These are phyloP conservation scores for Alternaria triticimaculans DNA, from an alignment of 2,329 filamentous ascomycete genomes.

Conservation along the genomic window DNA sequence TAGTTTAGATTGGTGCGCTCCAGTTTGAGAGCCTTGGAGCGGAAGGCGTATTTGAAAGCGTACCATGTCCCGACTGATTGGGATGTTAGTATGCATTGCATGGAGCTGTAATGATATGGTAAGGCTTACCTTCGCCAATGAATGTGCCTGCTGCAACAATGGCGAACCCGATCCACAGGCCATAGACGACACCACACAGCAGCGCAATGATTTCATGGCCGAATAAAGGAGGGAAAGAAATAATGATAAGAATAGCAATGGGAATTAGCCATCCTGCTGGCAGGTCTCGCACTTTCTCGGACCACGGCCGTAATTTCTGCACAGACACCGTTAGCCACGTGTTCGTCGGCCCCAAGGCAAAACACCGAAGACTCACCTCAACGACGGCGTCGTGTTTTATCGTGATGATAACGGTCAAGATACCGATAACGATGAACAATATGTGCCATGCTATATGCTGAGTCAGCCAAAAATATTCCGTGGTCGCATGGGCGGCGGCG, in stretches of 20 bases:
- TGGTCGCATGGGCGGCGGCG: not conserved
- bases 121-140: slow-evolving; percentile 40
- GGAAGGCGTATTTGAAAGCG: slow-evolving; percentile 43
- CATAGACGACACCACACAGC: slow-evolving; percentile 45
- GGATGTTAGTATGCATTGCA: slow-evolving; percentile 13
- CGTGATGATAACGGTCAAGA: slow-evolving; percentile 38
- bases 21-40: slow-evolving; percentile 38
- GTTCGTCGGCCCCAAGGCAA: not conserved
- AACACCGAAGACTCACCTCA: slow-evolving; percentile 23
- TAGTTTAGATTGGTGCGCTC: slow-evolving; percentile 47
- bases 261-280: slow-evolving; percentile 47
- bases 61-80: slow-evolving; percentile 44
- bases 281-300: slow-evolving; percentile 43
- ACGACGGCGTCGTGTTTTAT: slow-evolving; percentile 43
- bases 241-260: slow-evolving; percentile 40
- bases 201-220: slow-evolving; percentile 44
- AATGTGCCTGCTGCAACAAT: slow-evolving; percentile 46
- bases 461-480: slow-evolving; percentile 11
- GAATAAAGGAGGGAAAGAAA: slow-evolving; percentile 46
- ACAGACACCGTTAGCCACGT: slow-evolving; percentile 12
- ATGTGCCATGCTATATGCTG: slow-evolving; percentile 39
- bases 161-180: slow-evolving; percentile 44
- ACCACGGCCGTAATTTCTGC: slow-evolving; percentile 44
- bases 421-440: slow-evolving; percentile 32
- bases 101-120: not conserved